Evolutionary conservation across 208 protist species (phyloP).

Genomic region (Leishmania mexicana): DNA sequence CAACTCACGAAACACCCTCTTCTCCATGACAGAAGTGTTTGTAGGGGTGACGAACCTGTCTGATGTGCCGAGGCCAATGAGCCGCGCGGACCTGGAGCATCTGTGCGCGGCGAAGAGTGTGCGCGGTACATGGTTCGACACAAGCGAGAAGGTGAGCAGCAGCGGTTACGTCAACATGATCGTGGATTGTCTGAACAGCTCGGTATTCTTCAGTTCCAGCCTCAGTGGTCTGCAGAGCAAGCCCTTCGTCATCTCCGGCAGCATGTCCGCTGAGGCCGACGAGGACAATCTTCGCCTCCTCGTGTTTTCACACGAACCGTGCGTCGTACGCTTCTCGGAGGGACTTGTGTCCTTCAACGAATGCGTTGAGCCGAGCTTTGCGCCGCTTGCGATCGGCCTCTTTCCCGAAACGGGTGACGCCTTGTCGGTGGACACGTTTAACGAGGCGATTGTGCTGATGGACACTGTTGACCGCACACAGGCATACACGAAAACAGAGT

Average conservation of each 20-base stretch:
- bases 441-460: conserved; percentile 53
- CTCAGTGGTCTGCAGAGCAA: conserved; percentile 59
- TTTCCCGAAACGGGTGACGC: conserved; percentile 38
- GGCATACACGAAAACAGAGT: conserved; percentile 36
- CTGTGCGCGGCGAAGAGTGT: conserved; percentile 56
- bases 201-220: conserved; percentile 67
- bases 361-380: conserved; percentile 50
- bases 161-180: conserved; percentile 59
- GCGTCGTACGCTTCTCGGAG: conserved; percentile 45
- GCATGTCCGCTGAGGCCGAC: conserved; percentile 40
- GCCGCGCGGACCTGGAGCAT: conserved; percentile 62
- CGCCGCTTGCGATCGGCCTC: conserved; percentile 65
- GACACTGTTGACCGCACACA: conserved; percentile 65
- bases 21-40: conserved; percentile 63
- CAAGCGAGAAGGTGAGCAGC: conserved; percentile 46
- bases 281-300: conserved; percentile 60
- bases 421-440: conserved; percentile 32
- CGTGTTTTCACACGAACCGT: conserved; percentile 73
- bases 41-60: conserved; percentile 71
- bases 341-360: conserved; percentile 61
- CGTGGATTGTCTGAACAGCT: conserved; percentile 63
- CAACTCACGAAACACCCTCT: conserved; percentile 27
- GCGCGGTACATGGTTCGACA: conserved; percentile 88
- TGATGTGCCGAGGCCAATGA: conserved; percentile 45
- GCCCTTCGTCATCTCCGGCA: conserved; percentile 72